Evolutionary conservation across 148 eudicot species (phyloP).

Genomic region (Nyssa sinensis): DNA sequence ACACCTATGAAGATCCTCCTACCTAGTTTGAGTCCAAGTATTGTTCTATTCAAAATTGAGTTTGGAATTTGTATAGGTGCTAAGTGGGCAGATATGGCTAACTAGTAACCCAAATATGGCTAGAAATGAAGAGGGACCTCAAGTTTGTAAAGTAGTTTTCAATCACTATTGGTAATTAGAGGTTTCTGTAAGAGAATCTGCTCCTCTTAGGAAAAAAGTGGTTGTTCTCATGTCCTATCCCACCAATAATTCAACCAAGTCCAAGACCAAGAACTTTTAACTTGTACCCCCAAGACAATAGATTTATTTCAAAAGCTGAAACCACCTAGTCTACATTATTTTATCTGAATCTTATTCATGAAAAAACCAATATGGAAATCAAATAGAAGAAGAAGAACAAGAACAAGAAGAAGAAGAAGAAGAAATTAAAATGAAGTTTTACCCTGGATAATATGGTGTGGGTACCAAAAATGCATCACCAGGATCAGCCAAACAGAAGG

Average conservation of each 20-base stretch:
- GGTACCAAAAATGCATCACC: conserved; percentile 62
- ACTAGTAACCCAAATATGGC: not conserved
- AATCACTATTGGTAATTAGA: not conserved
- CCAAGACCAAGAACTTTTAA: not conserved
- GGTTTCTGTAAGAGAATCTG: no score
- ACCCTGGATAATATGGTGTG: conserved; percentile 62
- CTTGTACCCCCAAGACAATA: not conserved
- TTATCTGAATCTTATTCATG: not conserved
- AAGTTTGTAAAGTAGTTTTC: not conserved
- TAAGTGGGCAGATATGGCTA: no score
- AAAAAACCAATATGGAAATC: not conserved
- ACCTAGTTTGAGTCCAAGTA: no score
- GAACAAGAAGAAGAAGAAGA: not conserved
- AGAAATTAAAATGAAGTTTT: conserved; percentile 1
- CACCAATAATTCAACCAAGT: conserved; percentile 6
- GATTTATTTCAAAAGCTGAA: not conserved
- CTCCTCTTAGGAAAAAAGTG: not conserved
- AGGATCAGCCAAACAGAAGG: conserved; percentile 57
- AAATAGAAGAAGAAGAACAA: no score
- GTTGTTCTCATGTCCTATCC: not conserved
- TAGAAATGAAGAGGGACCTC: not conserved
- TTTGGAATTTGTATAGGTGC: no score
- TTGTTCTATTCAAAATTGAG: no score
- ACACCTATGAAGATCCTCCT: no score
- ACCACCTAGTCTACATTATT: not conserved